Evolutionary conservation across 192 early-diverging fungal species (phyloP).

Genomic region (Backusella tarrabulga): DNA sequence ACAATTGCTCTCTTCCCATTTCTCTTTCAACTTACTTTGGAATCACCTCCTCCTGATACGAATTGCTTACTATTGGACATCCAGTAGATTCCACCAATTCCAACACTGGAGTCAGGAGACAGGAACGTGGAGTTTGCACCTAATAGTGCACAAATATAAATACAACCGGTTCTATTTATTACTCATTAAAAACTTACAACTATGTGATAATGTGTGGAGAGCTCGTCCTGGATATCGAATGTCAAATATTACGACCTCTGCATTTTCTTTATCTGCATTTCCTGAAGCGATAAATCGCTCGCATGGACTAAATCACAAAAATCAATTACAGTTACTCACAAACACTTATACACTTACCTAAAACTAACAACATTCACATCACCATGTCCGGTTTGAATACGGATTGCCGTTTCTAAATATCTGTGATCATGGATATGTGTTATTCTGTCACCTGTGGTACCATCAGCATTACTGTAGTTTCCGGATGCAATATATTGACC

Average conservation of each 20-base stretch:
- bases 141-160: background rate
- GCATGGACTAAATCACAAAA: conserved; percentile 16
- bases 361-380: conserved; percentile 25
- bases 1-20: background rate
- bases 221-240: conserved; percentile 6
- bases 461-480: conserved; percentile 9
- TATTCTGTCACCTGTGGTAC: conserved; percentile 11
- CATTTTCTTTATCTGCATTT: conserved; percentile 7
- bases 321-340: background rate
- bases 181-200: background rate
- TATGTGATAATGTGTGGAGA: conserved; percentile 11
- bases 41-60: conserved; percentile 26
- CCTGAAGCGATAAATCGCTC: conserved; percentile 22
- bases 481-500: conserved; percentile 17
- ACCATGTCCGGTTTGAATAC: background rate
- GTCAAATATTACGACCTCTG: conserved; percentile 21
- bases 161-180: background rate
- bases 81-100: conserved; percentile 21
- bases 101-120: conserved; percentile 18
- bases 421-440: conserved; percentile 16
- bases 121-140: background rate
- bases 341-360: conserved; percentile 4
- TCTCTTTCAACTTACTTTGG: conserved; percentile 4
- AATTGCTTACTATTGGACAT: conserved; percentile 13
- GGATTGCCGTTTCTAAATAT: background rate